Evolutionary conservation across 2,329 filamentous ascomycete species (phyloP).

Genomic region (Aspergillus piperis): DNA sequence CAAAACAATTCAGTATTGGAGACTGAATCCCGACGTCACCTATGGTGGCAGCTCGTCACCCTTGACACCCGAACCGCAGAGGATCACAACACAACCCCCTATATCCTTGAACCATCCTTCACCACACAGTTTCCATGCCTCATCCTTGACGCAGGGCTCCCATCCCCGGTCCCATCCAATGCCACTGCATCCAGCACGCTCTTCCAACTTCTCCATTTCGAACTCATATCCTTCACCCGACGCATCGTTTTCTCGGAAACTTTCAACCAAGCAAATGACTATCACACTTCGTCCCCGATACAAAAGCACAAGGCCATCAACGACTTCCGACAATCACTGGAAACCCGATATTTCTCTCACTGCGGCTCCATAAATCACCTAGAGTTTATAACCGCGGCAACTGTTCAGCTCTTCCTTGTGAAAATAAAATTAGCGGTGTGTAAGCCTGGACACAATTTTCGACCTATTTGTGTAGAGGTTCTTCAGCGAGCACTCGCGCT

Average conservation of each 20-base stretch:
- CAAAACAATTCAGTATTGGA: constrained; percentile 17
- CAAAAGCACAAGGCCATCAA: constrained; percentile 25
- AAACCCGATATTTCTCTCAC: constrained; percentile 19
- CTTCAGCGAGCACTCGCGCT: constrained; percentile 19
- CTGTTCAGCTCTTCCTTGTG: constrained; percentile 17
- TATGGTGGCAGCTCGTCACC: constrained; percentile 29
- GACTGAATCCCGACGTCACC: constrained; percentile 22
- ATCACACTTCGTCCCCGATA: constrained; percentile 9
- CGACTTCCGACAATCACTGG: constrained; percentile 14
- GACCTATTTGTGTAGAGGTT: constrained; percentile 18
- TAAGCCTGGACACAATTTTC: constrained; percentile 13
- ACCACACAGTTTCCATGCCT: constrained; percentile 18
- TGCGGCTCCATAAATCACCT: constrained; percentile 18
- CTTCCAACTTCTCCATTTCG: constrained; percentile 26
- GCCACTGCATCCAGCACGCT: constrained; percentile 19
- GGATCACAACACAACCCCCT: constrained; percentile 12
- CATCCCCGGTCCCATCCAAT: not conserved
- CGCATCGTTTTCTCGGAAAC: constrained; percentile 24
- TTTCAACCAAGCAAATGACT: constrained; percentile 22
- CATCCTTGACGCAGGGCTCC: constrained; percentile 16
- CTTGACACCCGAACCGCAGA: constrained; percentile 23
- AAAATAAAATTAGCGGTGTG: constrained; percentile 18
- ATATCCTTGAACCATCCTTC: constrained; percentile 16
- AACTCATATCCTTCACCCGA: constrained; percentile 22
- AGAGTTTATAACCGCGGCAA: constrained; percentile 16